Evolutionary conservation across 352 stramenopile genomes (phyloP).

Genomic region (Phytophthora sojae): DNA sequence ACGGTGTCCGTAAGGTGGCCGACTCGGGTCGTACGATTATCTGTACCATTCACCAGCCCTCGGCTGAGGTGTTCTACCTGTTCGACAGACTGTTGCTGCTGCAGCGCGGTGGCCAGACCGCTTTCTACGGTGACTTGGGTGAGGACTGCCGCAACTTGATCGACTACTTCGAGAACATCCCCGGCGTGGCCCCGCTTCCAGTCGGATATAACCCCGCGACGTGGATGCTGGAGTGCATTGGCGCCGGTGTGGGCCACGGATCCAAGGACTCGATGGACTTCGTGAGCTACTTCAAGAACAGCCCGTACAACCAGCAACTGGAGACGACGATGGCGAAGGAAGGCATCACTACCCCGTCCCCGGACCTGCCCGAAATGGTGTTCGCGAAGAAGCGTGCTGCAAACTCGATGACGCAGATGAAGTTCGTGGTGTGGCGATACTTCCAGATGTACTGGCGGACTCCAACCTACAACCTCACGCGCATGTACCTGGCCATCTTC

Average conservation of each 20-base stretch:
- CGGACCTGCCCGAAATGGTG: slow-evolving; percentile 31
- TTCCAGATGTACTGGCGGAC: slow-evolving; percentile 56
- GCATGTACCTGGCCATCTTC: slow-evolving; percentile 58
- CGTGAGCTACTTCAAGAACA: slow-evolving; percentile 36
- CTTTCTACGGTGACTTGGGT: slow-evolving; percentile 35
- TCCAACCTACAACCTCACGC: slow-evolving; percentile 75
- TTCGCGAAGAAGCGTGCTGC: slow-evolving; percentile 42
- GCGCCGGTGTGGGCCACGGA: not conserved
- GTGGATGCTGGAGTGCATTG: slow-evolving; percentile 81
- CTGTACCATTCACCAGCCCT: slow-evolving; percentile 91
- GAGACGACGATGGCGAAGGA: slow-evolving; percentile 32
- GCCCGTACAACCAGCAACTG: slow-evolving; percentile 20
- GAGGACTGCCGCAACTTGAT: slow-evolving; percentile 30
- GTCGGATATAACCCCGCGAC: slow-evolving; percentile 61
- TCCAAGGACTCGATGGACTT: slow-evolving; percentile 23
- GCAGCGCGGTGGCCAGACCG: slow-evolving; percentile 35
- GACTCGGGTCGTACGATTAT: slow-evolving; percentile 45
- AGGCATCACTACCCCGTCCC: slow-evolving; percentile 28
- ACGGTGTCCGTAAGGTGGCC: slow-evolving; percentile 28
- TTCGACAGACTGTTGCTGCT: slow-evolving; percentile 86
- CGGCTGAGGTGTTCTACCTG: slow-evolving; percentile 78
- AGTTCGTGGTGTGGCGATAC: slow-evolving; percentile 38
- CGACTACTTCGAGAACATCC: slow-evolving; percentile 45
- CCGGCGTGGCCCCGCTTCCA: slow-evolving; percentile 33
- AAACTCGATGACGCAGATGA: slow-evolving; percentile 31